Conservation (phyloP, 108 stramenopile genomes). For the Fistulifera pelliculosa region DNA sequence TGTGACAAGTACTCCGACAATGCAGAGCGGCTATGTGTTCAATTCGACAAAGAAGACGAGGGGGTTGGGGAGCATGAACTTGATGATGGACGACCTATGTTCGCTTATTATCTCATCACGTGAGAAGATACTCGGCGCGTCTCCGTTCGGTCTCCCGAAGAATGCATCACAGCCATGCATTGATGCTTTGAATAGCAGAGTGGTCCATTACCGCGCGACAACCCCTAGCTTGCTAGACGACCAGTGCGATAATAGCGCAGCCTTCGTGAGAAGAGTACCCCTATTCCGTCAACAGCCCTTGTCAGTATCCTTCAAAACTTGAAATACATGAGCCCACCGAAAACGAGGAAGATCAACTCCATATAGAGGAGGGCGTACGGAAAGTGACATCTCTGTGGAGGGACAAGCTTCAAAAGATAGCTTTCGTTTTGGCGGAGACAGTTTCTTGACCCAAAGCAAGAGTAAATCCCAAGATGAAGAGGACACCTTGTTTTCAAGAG, state of each 20-base stretch:
- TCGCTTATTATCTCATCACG: background rate
- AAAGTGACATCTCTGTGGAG: background rate
- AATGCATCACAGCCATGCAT: no score
- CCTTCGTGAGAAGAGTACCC: no score
- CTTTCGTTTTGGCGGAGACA: background rate
- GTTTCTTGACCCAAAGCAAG: background rate
- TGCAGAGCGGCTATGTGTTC: slow-evolving; percentile 23
- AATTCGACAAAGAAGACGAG: slow-evolving; percentile 37
- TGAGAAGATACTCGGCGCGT: background rate
- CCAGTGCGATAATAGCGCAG: no score
- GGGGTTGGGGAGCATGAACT: slow-evolving; percentile 34
- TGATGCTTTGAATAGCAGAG: no score
- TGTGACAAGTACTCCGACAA: slow-evolving; percentile 27
- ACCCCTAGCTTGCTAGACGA: no score
- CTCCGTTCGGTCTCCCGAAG: no score
- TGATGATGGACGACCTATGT: background rate
- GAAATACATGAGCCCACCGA: no score
- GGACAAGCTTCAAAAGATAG: background rate
- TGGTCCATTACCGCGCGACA: no score
- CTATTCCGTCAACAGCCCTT: no score
- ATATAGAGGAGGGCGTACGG: background rate
- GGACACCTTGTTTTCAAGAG: no score
- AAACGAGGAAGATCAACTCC: no score
- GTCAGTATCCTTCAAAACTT: no score
- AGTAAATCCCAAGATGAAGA: background rate